Conservation (phyloP, 495 filamentous ascomycete species). For the Rhypophila decipiens region DNA sequence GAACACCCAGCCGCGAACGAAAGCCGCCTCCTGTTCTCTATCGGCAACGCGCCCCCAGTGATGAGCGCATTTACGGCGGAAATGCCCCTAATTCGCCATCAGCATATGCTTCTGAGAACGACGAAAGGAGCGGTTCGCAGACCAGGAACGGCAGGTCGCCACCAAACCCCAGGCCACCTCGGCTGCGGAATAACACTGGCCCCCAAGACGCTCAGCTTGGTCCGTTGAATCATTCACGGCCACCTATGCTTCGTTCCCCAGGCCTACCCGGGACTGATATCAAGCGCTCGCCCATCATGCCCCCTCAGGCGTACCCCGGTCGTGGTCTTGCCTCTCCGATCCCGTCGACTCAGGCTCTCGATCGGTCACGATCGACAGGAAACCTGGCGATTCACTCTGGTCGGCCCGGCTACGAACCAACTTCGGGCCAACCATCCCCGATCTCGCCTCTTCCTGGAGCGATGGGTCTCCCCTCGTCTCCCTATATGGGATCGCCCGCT, state of each 20-base stretch:
- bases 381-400: constrained; percentile 27
- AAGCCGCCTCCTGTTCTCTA: constrained; percentile 38
- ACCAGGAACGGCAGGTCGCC: constrained; percentile 45
- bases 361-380: constrained; percentile 20
- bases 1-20: constrained; percentile 39
- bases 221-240: constrained; percentile 17
- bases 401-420: constrained; percentile 21
- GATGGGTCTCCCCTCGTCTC: constrained; percentile 19
- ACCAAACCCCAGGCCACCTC: constrained; percentile 35
- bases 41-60: constrained; percentile 32
- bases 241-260: constrained; percentile 34
- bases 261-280: constrained; percentile 39
- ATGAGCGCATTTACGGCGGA: constrained; percentile 22
- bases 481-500: constrained; percentile 20
- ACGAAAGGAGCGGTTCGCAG: constrained; percentile 59
- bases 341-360: constrained; percentile 17
- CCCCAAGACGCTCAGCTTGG: constrained; percentile 38
- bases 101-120: constrained; percentile 24
- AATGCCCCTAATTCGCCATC: constrained; percentile 19
- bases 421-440: constrained; percentile 39
- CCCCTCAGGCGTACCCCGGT: constrained; percentile 40
- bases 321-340: constrained; percentile 21
- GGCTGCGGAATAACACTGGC: constrained; percentile 34
- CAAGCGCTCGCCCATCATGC: constrained; percentile 39
- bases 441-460: constrained; percentile 28